phyloP scores from a whole-genome alignment of 345 rosid species.

The Brassica juncea region DNA sequence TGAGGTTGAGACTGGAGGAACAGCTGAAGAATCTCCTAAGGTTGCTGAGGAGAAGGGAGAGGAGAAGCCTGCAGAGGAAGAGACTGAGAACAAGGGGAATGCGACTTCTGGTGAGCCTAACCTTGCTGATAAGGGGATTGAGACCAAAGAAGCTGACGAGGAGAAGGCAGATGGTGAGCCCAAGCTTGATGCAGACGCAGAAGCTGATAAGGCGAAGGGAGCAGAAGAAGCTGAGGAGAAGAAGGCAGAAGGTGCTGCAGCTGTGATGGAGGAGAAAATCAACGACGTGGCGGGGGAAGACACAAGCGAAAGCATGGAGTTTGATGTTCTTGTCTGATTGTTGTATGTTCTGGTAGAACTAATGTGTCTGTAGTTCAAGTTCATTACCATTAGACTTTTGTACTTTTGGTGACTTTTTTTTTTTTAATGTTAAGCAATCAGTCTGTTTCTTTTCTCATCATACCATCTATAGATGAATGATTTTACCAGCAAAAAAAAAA shows the following conservation, averaged over 20 bases:
- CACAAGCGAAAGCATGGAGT: conserved; percentile 17
- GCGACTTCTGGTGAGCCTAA: background rate
- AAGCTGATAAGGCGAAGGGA: conserved; percentile 12
- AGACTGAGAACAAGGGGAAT: conserved; percentile 11
- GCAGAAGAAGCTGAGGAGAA: conserved; percentile 14
- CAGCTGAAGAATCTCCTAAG: background rate
- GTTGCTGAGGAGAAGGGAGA: conserved; percentile 19
- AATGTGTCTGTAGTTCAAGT: conserved; percentile 28
- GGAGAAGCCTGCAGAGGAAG: conserved; percentile 31
- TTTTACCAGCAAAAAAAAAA: background rate
- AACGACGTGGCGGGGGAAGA: conserved; percentile 25
- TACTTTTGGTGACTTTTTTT: background rate
- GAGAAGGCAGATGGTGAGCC: conserved; percentile 16
- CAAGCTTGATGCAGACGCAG: background rate
- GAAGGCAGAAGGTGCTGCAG: conserved; percentile 17
- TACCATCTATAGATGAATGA: background rate
- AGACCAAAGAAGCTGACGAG: conserved; percentile 17
- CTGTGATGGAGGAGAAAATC: conserved; percentile 20
- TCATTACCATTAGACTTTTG: conserved; percentile 16
- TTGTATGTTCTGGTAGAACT: conserved; percentile 24
- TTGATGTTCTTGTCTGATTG: conserved; percentile 37
- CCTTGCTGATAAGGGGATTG: conserved; percentile 14
- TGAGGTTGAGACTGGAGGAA: background rate
- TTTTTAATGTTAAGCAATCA: conserved; percentile 21
- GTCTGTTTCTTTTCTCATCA: background rate